Base-by-base conservation (phyloP, 2,329 filamentous ascomycete genomes). In the Colletotrichum eremochloae region DNA sequence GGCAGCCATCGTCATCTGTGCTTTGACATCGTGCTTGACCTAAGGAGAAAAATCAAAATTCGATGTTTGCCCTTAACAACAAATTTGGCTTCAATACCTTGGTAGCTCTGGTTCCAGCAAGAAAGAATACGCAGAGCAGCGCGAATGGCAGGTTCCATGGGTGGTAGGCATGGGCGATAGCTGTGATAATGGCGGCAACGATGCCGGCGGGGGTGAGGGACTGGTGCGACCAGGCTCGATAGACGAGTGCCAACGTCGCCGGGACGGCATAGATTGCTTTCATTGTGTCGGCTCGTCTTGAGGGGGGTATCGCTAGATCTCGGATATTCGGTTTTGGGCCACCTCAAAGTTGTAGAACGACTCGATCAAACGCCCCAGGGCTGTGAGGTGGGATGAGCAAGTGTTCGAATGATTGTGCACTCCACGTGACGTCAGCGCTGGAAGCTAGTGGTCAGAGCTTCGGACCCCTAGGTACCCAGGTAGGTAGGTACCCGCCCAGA, bases 131-230 rank as follows among this genome's bases (percentile, higher is more conserved):
- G 62, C 89, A 88, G 2, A 98, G 87, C 14, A 98, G 87, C 38
- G 89, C 89, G 83, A 98, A 97, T n/a, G 94, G 95, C n/a, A 95
- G 85, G 72, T 93, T 94, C 92, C 94, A 98, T 4, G 96, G 96
- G 81, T 98, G 95, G n/a, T 95, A 84, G 20, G 95, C 94, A 81
- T 99, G 96, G 40, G 76, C 79, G 33, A 77, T 80, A n/a, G 77
- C 80, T 14, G 79, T 81, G 36, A 80, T 75, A 38, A 78, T 77
- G 52, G 79, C 78, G 9, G 77, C 77, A 42, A 76, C 76, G 33
- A 76, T 78, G 36, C 77, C 74, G 29, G 79, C 76, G 20, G 76
- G 72, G 50, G 79, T 75, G 31, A 99, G 88, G 33, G 92, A 95
- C 68, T 93, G 92, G 76, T 90, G 91, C 58, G 88, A 90, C 82